Evolutionary conservation across 148 eudicot genomes (phyloP).

Genomic region (Rhododendron molle): DNA sequence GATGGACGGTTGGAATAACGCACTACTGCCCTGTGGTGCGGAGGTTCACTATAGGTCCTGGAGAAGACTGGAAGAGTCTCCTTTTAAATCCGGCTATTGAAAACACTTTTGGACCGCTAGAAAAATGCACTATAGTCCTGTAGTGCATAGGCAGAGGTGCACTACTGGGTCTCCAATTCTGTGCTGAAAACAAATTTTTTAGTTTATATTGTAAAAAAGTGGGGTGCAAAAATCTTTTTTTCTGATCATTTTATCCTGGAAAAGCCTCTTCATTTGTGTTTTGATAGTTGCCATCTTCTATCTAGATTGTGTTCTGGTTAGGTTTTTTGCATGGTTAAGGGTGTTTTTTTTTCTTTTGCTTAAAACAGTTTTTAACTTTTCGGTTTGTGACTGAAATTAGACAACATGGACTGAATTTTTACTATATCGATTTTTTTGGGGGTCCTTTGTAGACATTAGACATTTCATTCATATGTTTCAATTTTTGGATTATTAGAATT

Average conservation of each 20-base stretch:
- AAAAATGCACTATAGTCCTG: too few relatives aligned
- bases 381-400: neutral
- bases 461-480: neutral
- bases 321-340: neutral
- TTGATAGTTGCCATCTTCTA: neutral
- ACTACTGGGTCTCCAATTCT: too few relatives aligned
- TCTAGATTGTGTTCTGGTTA: neutral
- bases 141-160: too few relatives aligned
- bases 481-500: neutral
- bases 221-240: neutral
- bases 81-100: too few relatives aligned
- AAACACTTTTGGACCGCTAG: too few relatives aligned
- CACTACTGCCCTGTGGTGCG: too few relatives aligned
- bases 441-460: neutral
- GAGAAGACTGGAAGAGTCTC: too few relatives aligned
- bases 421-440: neutral
- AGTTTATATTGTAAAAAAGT: too few relatives aligned
- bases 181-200: too few relatives aligned
- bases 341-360: neutral
- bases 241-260: too few relatives aligned
- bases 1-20: too few relatives aligned
- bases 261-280: neutral
- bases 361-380: neutral
- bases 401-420: neutral
- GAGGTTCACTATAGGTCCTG: too few relatives aligned